Conservation (phyloP, 139 green algal genomes). For the Micractinium conductrix region DNA sequence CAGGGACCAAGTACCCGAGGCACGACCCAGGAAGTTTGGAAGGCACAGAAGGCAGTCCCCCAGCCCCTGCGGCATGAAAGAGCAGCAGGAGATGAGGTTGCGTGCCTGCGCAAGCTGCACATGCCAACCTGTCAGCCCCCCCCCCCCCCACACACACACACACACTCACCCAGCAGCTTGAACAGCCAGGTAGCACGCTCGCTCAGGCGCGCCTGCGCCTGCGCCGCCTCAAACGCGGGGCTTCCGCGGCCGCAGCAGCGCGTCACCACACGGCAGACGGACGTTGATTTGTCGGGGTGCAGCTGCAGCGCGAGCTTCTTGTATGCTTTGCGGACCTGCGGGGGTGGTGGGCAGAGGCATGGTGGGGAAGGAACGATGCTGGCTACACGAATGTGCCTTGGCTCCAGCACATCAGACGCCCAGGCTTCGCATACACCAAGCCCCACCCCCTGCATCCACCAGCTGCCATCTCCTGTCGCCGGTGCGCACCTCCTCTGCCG, state of each 20-base stretch:
- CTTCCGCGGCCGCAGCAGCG: conserved; percentile 18
- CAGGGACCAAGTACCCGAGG: neutral
- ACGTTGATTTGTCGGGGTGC: conserved; percentile 80
- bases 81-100: no score
- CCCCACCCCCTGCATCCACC: no score
- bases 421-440: no score
- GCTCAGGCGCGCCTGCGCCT: conserved; percentile 13
- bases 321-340: conserved; percentile 90
- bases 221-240: neutral
- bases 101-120: neutral
- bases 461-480: no score
- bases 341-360: neutral
- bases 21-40: neutral
- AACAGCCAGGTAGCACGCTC: conserved; percentile 45
- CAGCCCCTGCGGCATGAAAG: no score
- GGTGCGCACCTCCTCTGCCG: conserved; percentile 10
- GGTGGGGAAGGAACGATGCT: no score
- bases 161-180: conserved; percentile 34
- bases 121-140: neutral
- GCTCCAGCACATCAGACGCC: no score
- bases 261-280: conserved; percentile 4
- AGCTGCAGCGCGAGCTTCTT: conserved; percentile 79
- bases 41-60: no score
- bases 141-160: neutral
- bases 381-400: no score